Base-by-base conservation (phyloP, 805 yeast genomes). In the Priceomyces castillae region DNA sequence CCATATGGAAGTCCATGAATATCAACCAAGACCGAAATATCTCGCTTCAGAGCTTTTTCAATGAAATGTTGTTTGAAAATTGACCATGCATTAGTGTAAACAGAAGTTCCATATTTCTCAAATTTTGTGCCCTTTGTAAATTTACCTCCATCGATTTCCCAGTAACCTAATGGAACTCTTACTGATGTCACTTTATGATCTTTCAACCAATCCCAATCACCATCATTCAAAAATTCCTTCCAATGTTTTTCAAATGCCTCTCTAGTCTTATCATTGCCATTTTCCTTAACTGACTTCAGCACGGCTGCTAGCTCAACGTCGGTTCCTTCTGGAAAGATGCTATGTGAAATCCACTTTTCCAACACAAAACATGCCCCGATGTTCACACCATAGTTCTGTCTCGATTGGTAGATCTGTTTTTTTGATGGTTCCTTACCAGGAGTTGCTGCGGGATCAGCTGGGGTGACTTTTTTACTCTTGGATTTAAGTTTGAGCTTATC, bases 1-100 rank as follows among this genome's bases (percentile, higher is more conserved):
- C 97, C 97, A 11, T 88, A 89, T 3, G 97, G 97, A 7, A 92
- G 63, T 0, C 86, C 97, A 64, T 94, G 98, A 34, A 92, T 55
- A 62, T 92, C 98, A 12, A 92, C 76, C 42, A 92, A 55, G 0
- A 92, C 81, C 10, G 89, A 85, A 45, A 92, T 92, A 23, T 76
- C 71, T 52, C 80, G 63, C 15, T 70, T 47, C 0, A 59, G 74
- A 1, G 97, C 97, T 40, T 70, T 76, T 36, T 73, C 70, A 34
- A 90, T 71, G 42, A 80, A 71, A 30, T 67, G 54, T 20, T 61
- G 48, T 59, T 78, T 80, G 47, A 84, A 71, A 16, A 74, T 67
- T 4, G 60, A 59, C 97, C 97, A 92, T 0, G 96, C 84, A 51
- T 78, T 73, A n/a, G 50, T 50, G 62, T 92, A 92, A 3, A 86